Base-by-base conservation (phyloP, 179 eudicot species). In the Actinidia chinensis region DNA sequence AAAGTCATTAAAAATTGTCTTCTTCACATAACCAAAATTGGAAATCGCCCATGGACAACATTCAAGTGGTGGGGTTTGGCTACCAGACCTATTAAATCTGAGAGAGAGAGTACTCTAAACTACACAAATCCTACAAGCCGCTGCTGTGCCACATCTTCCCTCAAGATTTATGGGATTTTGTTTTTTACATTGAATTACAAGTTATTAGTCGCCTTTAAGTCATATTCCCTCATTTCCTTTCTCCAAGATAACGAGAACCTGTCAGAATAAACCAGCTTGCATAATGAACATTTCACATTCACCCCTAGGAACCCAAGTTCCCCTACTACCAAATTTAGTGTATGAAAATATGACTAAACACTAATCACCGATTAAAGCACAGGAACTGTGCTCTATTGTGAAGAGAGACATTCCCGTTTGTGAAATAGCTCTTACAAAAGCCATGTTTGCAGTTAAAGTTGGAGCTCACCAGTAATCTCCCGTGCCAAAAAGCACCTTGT, bases 401-500 rank as follows among this genome's bases (percentile, higher is more conserved):
- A 84, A 89, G 42, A 95, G 83, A 64, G 98, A 85, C 97, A 95
- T 89, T 68, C 97, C 97, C 0, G 95, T 90, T 85, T 95, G 98
- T 68, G 93, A 85, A 79, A 95, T 81, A 68, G 98, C 98, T 85
- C 98, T 90, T 36, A 88, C 94, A 80, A 91, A 95, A 73, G 88
- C 97, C 97, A 91, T 87, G 76, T 93, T 95, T 68, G 97, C 97
- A 22, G 98, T 90, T 87, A 95, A 82, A 71, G 97, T 93, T 70
- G 92, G 98, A 74, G 94, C 92, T 75, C 84, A 77, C 90, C 89
- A 89, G 68, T 80, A 73, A 85, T 95, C 98, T 60, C 98, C 98
- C 9, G 95, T 95, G 59, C 98, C 98, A 85, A 95, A 95, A 74
- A 90, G 81, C 76, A 93, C 82, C 81, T 95, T 95, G 84, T 95